phyloP scores from a whole-genome alignment of 352 stramenopile species.

The Thalassiosira hispida region DNA sequence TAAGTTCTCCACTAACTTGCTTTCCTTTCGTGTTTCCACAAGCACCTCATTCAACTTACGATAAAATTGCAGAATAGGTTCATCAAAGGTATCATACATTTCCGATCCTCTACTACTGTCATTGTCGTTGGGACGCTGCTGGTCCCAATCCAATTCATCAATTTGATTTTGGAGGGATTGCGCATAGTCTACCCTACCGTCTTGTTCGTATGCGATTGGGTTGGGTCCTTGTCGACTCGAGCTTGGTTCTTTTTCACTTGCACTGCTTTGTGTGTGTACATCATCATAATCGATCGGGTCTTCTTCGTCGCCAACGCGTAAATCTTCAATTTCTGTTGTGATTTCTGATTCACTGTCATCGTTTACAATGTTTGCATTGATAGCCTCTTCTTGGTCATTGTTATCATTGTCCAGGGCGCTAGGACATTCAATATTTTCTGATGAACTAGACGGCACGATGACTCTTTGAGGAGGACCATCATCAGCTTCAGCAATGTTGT shows the following conservation, averaged over 20 bases:
- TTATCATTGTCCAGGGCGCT: constrained; percentile 3
- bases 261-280: constrained; percentile 5
- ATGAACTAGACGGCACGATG: constrained; percentile 23
- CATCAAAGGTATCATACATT: constrained; percentile 37
- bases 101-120: constrained; percentile 28
- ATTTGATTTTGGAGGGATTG: not conserved
- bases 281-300: constrained; percentile 12
- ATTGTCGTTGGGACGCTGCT: constrained; percentile 12
- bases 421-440: not conserved
- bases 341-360: constrained; percentile 54
- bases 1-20: constrained; percentile 1
- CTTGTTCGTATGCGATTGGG: constrained; percentile 31
- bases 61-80: constrained; percentile 54
- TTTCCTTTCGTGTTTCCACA: constrained; percentile 32
- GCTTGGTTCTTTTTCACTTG: not conserved
- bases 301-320: constrained; percentile 13
- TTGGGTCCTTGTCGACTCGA: not conserved
- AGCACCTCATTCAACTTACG: constrained; percentile 46
- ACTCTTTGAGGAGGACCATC: constrained; percentile 35
- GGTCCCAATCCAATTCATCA: not conserved
- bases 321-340: constrained; percentile 58
- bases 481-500: constrained; percentile 4
- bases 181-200: not conserved
- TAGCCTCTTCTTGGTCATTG: not conserved
- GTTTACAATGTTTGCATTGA: constrained; percentile 12